These are phyloP conservation scores for Fraxinus paxiana DNA, from an alignment of 305 asterid genomes.

Conservation along the genomic window DNA sequence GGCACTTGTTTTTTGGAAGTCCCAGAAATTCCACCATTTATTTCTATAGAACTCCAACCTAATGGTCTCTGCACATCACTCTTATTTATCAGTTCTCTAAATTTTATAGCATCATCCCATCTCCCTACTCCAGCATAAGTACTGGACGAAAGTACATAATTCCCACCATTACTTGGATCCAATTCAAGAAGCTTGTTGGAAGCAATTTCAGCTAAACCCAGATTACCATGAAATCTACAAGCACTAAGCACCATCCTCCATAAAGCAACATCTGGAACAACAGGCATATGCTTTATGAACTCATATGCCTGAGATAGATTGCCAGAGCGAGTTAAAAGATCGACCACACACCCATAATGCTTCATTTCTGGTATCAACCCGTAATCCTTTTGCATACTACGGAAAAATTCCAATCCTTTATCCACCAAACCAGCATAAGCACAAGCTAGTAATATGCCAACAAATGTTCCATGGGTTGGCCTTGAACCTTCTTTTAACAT, in stretches of 20 bases:
- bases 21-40: conserved; percentile 10
- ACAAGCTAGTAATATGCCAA: conserved; percentile 63
- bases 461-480: conserved; percentile 59
- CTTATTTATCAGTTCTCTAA: conserved; percentile 43
- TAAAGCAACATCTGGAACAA: conserved; percentile 44
- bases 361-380: conserved; percentile 60
- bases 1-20: not conserved
- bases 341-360: conserved; percentile 75
- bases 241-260: conserved; percentile 74
- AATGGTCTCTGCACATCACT: conserved; percentile 46
- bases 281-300: conserved; percentile 49
- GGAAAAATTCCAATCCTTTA: not conserved
- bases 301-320: conserved; percentile 48
- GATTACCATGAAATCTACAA: conserved; percentile 51
- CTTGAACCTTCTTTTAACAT: conserved; percentile 47
- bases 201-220: conserved; percentile 55
- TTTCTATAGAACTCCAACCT: conserved; percentile 64
- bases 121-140: conserved; percentile 55
- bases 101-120: conserved; percentile 53
- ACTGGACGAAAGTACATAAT: conserved; percentile 55
- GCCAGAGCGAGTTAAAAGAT: conserved; percentile 64
- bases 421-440: not conserved
- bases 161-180: conserved; percentile 56
- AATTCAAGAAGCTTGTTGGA: conserved; percentile 45
- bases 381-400: conserved; percentile 21